Evolutionary conservation across 1,284 basidiomycete species (phyloP), one percentile per base, ranked within the genome.

Genomic region (Boletellus dicymbophilus): DNA sequence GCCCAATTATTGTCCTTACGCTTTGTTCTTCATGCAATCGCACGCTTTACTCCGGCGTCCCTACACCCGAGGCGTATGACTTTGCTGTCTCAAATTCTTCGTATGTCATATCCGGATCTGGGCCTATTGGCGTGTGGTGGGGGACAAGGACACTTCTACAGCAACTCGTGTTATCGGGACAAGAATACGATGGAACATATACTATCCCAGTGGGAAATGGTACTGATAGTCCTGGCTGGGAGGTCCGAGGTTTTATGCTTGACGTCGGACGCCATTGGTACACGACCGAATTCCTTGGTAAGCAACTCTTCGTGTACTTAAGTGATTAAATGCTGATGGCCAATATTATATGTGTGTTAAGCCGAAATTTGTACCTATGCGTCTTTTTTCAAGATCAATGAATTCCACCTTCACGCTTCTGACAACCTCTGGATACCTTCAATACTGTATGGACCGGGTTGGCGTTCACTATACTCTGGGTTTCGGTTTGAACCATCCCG

Each of bases 191-290:
- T 1, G 50, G 41, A 34, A 43, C 31, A 16, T 58, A 60, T 15
- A 40, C 47, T 5, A 57, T 73, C 21, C 55, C 66, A 23, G 52
- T 62, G 3, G 71, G 71, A 4, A 58, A 53, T 4, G 69, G 69
- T 4, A 60, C 54, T 2, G 72, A 73, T 49, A 49, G 60, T 13
- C 71, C 71, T 1, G 71, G 70, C 3, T 73, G 71, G 72, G 66
- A 66, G 41, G 54, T 71, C 8, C 62, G 71, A 42, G 72, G 72
- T 1, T 71, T 73, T 49, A 70, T 74, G 72, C 61, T 74, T 1
- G 70, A 72, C 49, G 62, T 57, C 16, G 70, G 68, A n/a, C 61
- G 70, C 2, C 70, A 72, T 51, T 72, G 63, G 62, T 72, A 66
- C 38, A 49, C 62, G 9, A 52, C 65, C 0, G 57, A 60, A 28